phyloP scores from a whole-genome alignment of 257 asterid species.

The Mitragyna speciosa region DNA sequence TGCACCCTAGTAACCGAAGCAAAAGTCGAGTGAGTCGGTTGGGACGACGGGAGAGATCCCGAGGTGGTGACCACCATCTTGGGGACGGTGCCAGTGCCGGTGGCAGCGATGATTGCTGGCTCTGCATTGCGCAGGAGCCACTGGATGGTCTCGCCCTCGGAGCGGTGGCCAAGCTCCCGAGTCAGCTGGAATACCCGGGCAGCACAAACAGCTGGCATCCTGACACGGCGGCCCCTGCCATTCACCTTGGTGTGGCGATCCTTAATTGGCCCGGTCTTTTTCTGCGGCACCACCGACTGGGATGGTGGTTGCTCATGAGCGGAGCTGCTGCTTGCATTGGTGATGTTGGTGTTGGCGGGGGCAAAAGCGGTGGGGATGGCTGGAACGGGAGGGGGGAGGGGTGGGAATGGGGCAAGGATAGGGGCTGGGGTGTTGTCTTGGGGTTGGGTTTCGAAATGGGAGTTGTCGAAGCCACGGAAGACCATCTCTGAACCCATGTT shows the following conservation, averaged over 20 bases:
- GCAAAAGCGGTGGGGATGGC: background rate
- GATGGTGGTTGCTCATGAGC: background rate
- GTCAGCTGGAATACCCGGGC: slow-evolving; percentile 87
- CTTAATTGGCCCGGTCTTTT: slow-evolving; percentile 24
- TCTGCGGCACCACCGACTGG: background rate
- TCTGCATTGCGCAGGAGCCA: slow-evolving; percentile 79
- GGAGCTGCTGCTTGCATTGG: background rate
- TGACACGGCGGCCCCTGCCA: slow-evolving; percentile 86
- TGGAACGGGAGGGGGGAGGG: background rate
- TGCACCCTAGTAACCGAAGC: slow-evolving; percentile 16
- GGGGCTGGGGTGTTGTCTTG: background rate
- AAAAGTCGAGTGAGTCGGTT: slow-evolving; percentile 21
- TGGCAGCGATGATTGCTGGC: slow-evolving; percentile 60
- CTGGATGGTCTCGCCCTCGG: slow-evolving; percentile 85
- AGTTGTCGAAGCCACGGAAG: background rate
- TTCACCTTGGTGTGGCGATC: slow-evolving; percentile 89
- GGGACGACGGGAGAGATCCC: slow-evolving; percentile 10
- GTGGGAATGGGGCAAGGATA: background rate
- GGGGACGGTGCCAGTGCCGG: slow-evolving; percentile 67
- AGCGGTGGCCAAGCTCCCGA: slow-evolving; percentile 64
- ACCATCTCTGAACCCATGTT: slow-evolving; percentile 24
- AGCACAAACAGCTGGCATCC: slow-evolving; percentile 76
- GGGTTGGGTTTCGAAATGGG: background rate
- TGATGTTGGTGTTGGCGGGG: background rate
- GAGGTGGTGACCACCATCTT: slow-evolving; percentile 40